These are phyloP conservation scores for Pontederia paniculata DNA, from an alignment of 176 grass and related monocot species.

Conservation along the genomic window DNA sequence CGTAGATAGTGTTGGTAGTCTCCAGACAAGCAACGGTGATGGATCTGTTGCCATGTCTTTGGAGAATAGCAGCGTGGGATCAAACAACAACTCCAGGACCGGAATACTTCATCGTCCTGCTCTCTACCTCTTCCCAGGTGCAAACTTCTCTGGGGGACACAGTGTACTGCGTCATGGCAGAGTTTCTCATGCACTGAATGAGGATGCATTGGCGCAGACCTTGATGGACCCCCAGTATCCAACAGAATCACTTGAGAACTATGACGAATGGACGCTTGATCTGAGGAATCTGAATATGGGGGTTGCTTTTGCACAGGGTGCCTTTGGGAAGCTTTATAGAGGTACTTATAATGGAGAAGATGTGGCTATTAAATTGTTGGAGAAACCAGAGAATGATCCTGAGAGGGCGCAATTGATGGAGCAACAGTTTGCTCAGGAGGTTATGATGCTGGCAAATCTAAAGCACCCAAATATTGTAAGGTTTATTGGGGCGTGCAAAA, in stretches of 20 bases:
- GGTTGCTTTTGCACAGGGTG: conserved; percentile 60
- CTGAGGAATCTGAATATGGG: conserved; percentile 54
- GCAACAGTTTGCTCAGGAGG: conserved; percentile 76
- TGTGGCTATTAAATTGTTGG: conserved; percentile 73
- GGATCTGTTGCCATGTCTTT: conserved; percentile 43
- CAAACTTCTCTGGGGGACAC: conserved; percentile 46
- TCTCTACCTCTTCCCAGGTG: conserved; percentile 28
- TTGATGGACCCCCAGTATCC: conserved; percentile 60
- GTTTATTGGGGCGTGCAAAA: conserved; percentile 69
- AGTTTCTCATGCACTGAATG: conserved; percentile 57
- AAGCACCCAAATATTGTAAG: conserved; percentile 62
- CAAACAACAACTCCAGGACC: conserved; percentile 45
- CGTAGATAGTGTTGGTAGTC: conserved; percentile 44
- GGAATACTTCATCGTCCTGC: conserved; percentile 58
- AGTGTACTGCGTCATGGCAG: conserved; percentile 49
- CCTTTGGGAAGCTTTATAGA: conserved; percentile 67
- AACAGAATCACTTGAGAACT: conserved; percentile 59
- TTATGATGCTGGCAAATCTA: conserved; percentile 65
- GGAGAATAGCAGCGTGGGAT: conserved; percentile 56
- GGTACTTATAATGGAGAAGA: conserved; percentile 67
- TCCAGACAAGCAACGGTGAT: conserved; percentile 50
- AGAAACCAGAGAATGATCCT: conserved; percentile 54
- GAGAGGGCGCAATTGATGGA: conserved; percentile 46
- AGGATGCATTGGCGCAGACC: conserved; percentile 66
- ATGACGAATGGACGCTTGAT: conserved; percentile 76